A percentile compares a stretch with the other conserved stretches of the same genome.
phyloP scores from a whole-genome alignment of 768 basidiomycete species.

The Xerocomus brunneocitrinus region DNA sequence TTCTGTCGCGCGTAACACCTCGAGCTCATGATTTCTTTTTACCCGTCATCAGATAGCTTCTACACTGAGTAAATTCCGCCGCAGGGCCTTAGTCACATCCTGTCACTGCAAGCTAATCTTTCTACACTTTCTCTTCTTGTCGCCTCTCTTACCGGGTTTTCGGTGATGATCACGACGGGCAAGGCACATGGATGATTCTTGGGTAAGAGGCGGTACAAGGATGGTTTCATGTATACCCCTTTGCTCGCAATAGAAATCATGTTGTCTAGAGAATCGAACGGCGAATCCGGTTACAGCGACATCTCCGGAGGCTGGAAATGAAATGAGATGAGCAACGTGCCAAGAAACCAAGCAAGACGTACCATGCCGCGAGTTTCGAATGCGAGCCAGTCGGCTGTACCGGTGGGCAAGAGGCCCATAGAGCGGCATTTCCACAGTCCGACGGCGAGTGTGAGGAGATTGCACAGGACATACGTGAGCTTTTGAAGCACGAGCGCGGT shows the following conservation, averaged over 20 bases:
- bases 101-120: slow-evolving; percentile 22
- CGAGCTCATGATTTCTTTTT: slow-evolving; percentile 23
- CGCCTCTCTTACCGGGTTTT: slow-evolving; percentile 5
- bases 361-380: slow-evolving; percentile 81
- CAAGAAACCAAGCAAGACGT: neutral
- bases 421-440: slow-evolving; percentile 91
- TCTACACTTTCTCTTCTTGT: slow-evolving; percentile 2
- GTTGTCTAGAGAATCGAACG: neutral
- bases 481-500: slow-evolving; percentile 67
- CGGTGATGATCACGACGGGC: slow-evolving; percentile 8
- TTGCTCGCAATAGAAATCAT: slow-evolving; percentile 18
- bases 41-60: slow-evolving; percentile 19
- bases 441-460: slow-evolving; percentile 71
- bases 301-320: slow-evolving; percentile 40
- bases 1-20: neutral
- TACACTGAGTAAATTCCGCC: slow-evolving; percentile 25
- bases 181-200: slow-evolving; percentile 16
- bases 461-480: slow-evolving; percentile 64
- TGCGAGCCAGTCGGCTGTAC: slow-evolving; percentile 92
- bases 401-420: slow-evolving; percentile 88
- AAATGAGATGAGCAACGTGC: neutral
- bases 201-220: slow-evolving; percentile 5
- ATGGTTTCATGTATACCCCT: slow-evolving; percentile 13
- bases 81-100: slow-evolving; percentile 17
- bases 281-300: slow-evolving; percentile 29